Base-by-base conservation (phyloP, 768 basidiomycete genomes). In the Boletellus ananas region DNA sequence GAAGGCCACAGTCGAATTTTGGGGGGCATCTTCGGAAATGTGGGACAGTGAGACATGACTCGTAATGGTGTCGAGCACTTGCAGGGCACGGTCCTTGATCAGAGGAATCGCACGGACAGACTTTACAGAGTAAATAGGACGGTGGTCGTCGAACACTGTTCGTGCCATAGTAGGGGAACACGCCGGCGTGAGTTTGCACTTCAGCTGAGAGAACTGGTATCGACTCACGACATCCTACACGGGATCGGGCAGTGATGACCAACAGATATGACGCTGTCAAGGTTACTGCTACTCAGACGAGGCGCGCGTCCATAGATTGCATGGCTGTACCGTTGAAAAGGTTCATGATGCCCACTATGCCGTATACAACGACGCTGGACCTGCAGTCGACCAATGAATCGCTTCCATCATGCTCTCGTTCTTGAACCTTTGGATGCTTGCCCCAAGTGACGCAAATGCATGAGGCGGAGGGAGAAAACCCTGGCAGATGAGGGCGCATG, bases 261-360 rank as follows among this genome's bases (percentile, higher is more conserved):
- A 93, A 70, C 16, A 93, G 68, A 71, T 90, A 84, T 9, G 90
- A 86, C 33, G 79, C 90, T 91, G 59, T 46, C 43, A 43, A 52
- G 18, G 34, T 33, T 25, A 43, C 38, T 44, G 13, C 31, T 67
- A 11, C 31, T 67, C n/a, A 63, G 57, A 57, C 23, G 16, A 45
- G 40, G 36, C 36, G 6, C 16, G 36, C 38, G 17, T 4, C 14
- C 44, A 46, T 21, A 20, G 20, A 39, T 29, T 38, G 40, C 3
- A 51, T 23, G 37, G 52, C 38, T 47, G 34, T 68, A 91, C 90
- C 79, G 60, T 84, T 77, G 62, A 83, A 88, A 20, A 93, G 68
- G 52, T 83, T 81, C 52, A 93, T 61, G 16, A 88, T 71, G 14
- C 90, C 90, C 38, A 91, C 71, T 55, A 93, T 80, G 12, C 90